phyloP scores from a whole-genome alignment of 306 rosid species.

The Cucumis cinereus region DNA sequence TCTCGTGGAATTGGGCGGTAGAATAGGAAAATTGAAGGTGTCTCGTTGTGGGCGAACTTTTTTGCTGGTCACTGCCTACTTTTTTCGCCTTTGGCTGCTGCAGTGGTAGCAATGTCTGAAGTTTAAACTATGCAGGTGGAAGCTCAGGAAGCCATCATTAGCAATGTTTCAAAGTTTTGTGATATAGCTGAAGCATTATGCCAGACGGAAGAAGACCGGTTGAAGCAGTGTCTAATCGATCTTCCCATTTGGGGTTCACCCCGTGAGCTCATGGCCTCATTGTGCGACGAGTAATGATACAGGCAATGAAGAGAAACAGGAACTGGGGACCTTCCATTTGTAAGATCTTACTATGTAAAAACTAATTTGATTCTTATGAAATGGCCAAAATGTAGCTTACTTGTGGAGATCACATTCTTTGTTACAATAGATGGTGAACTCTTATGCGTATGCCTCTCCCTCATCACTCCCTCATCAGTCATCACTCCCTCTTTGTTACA shows the following conservation, averaged over 20 bases:
- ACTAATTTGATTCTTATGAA: neutral
- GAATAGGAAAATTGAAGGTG: neutral
- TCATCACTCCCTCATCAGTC: too few species aligned
- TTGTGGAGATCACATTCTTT: neutral
- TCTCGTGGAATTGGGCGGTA: neutral
- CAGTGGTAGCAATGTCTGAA: neutral
- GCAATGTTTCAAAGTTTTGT: constrained; percentile 7
- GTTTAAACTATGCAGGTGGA: constrained; percentile 2
- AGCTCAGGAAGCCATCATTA: constrained; percentile 6
- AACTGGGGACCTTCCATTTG: neutral
- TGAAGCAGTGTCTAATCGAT: constrained; percentile 9
- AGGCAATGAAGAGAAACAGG: neutral
- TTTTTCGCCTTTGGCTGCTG: neutral
- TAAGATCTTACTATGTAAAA: neutral
- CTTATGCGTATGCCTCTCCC: neutral
- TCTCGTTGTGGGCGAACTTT: neutral
- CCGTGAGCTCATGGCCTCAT: constrained; percentile 7
- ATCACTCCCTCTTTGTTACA: too few species aligned
- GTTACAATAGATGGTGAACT: neutral
- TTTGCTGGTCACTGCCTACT: neutral
- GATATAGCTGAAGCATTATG: constrained; percentile 12
- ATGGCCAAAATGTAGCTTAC: neutral
- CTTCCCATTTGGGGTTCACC: constrained; percentile 16
- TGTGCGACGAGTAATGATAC: neutral
- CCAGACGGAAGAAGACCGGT: neutral